Base-by-base conservation (phyloP, 2,329 filamentous ascomycete genomes). In the Talaromyces albobiverticillius region DNA sequence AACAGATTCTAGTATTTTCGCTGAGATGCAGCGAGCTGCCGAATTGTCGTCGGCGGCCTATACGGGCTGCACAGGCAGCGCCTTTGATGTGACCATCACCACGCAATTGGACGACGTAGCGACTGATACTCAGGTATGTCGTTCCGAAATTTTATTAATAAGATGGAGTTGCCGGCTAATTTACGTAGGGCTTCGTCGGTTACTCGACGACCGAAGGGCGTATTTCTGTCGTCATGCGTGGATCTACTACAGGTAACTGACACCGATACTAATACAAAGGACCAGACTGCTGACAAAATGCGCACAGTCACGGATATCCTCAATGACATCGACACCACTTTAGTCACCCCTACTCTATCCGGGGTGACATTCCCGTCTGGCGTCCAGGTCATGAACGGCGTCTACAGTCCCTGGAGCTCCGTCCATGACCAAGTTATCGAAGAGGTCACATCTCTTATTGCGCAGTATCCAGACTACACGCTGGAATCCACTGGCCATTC, bases 71-170 rank as follows among this genome's bases (percentile, higher is more conserved):
- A 46, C 26, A 7, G 59, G 59, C 14, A 57, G 48, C 8, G 66
- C 66, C 4, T 68, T 67, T 29, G 66, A 68, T 58, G 60, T 68
- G 11, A 67, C 57, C 13, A 64, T 68, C 46, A 68, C 66, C 18
- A 65, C 64, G 54, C 57, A 59, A 14, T 60, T 68, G 22, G 14
- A 60, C 25, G 57, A 67, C 31, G 6, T 41, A 1, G 10, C 54
- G 4, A 67, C 66, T 8, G 61, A 64, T 42, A 66, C 66, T 6
- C 57, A 67, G 53, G 63, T 61, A 54, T 3, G 38, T 13, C 8
- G 14, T 36, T 32, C 14, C 16, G 11, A 25, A 6, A 8, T 26
- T 11, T 20, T 20, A 38, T 14, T 3, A 10, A 8, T n/a, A 20
- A 10, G 18, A 2, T 8, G 2, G 14, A 4, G 5, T 25, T 22